Evolutionary conservation across 306 rosid species (phyloP).

Genomic region (Corylus avellana): DNA sequence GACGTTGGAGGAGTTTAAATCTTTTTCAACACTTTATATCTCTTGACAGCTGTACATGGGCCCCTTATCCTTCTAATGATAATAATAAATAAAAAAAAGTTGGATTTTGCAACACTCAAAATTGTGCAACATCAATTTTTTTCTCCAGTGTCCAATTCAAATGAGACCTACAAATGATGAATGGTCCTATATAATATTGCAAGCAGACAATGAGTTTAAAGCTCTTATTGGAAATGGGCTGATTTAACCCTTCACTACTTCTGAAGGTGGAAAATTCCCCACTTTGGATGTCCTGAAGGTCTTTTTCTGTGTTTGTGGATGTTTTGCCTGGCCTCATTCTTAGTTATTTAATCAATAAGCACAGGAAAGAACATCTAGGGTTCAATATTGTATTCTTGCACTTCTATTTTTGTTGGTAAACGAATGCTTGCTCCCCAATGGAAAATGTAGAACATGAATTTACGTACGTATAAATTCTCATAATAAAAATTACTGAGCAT

Average conservation of each 20-base stretch:
- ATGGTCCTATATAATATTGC: background rate
- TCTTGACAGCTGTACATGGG: too few relatives aligned
- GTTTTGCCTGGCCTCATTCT: background rate
- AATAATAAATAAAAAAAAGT: too few relatives aligned
- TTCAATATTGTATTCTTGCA: background rate
- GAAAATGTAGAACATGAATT: background rate
- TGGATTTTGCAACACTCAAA: background rate
- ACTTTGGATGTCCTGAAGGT: background rate
- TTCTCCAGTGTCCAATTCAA: background rate
- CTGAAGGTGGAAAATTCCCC: background rate
- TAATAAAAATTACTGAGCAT: conserved; percentile 13
- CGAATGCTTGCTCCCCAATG: background rate
- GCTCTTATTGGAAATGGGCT: background rate
- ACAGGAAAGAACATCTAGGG: background rate
- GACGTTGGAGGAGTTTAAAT: too few relatives aligned
- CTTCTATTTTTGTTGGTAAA: background rate
- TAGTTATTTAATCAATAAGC: background rate
- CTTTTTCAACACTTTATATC: too few relatives aligned
- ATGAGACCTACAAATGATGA: background rate
- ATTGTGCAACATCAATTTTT: background rate
- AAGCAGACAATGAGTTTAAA: background rate
- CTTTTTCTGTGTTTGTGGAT: background rate
- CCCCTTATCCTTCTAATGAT: too few relatives aligned
- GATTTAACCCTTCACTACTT: background rate
- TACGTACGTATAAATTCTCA: background rate